These are phyloP conservation scores for Arthroderma sp. DNA, from an alignment of 2,329 filamentous ascomycete species.

Conservation along the genomic window DNA sequence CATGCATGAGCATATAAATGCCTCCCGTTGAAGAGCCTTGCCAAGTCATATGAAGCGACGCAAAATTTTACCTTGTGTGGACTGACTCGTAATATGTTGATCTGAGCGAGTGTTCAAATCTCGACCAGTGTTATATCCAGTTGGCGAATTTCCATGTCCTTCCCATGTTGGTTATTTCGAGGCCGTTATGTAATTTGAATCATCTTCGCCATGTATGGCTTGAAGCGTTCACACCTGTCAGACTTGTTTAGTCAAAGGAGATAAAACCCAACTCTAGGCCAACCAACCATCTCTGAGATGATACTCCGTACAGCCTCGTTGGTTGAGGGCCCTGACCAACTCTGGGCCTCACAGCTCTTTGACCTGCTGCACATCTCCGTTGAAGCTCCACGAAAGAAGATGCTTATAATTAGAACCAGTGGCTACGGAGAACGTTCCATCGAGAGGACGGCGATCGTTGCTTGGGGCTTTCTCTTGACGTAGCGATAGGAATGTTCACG, in stretches of 20 bases:
- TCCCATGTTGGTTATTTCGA: background rate
- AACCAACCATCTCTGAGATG: background rate
- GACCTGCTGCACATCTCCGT: background rate
- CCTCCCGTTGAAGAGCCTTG: background rate
- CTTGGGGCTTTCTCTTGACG: background rate
- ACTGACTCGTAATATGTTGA: background rate
- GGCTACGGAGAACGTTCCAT: background rate
- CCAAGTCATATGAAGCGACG: background rate
- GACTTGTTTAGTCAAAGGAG: background rate
- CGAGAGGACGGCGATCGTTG: background rate
- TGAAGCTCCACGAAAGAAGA: background rate
- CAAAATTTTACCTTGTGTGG: background rate
- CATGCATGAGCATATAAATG: background rate
- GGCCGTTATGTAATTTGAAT: background rate
- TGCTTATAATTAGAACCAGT: background rate
- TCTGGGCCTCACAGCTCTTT: background rate
- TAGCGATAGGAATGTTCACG: background rate
- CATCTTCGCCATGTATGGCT: background rate
- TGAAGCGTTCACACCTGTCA: background rate
- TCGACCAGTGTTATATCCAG: no score
- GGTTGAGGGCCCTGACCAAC: background rate
- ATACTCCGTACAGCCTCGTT: background rate
- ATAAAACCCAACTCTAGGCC: no score
- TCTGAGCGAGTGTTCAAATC: no score
- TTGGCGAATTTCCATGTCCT: background rate